Evolutionary conservation across 345 rosid species (phyloP).

Genomic region (Barbarea vulgaris): DNA sequence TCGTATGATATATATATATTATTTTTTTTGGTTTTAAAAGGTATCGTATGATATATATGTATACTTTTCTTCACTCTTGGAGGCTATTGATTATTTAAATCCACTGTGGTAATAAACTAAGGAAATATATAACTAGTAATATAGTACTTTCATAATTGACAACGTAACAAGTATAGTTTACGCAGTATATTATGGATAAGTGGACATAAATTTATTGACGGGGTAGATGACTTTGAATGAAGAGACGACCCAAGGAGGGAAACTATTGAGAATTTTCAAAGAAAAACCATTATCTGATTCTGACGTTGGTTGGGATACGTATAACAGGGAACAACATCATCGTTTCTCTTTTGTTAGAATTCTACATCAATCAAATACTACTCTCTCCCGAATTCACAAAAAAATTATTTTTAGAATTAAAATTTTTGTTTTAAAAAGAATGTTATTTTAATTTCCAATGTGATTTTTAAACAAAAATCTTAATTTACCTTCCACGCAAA

Average conservation of each 20-base stretch:
- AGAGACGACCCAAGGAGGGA: constrained; percentile 28
- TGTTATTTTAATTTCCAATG: too few species aligned
- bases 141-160: constrained; percentile 4
- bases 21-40: too few species aligned
- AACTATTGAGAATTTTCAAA: constrained; percentile 19
- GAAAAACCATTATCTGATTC: constrained; percentile 9
- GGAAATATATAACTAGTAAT: not conserved
- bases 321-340: not conserved
- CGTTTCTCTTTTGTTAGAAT: not conserved
- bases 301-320: not conserved
- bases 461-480: too few species aligned
- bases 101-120: not conserved
- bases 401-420: too few species aligned
- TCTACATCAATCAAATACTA: not conserved
- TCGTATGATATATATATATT: constrained; percentile 1
- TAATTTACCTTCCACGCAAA: too few species aligned
- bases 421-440: too few species aligned
- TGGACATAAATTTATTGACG: constrained; percentile 24
- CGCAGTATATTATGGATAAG: not conserved
- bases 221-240: constrained; percentile 28
- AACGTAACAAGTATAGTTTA: not conserved
- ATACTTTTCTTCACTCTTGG: not conserved
- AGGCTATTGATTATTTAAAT: not conserved
- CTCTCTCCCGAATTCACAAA: too few species aligned
- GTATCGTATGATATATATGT: not conserved